These are phyloP conservation scores for Colletotrichum lini DNA, from an alignment of 2,329 filamentous ascomycete genomes.

Conservation along the genomic window DNA sequence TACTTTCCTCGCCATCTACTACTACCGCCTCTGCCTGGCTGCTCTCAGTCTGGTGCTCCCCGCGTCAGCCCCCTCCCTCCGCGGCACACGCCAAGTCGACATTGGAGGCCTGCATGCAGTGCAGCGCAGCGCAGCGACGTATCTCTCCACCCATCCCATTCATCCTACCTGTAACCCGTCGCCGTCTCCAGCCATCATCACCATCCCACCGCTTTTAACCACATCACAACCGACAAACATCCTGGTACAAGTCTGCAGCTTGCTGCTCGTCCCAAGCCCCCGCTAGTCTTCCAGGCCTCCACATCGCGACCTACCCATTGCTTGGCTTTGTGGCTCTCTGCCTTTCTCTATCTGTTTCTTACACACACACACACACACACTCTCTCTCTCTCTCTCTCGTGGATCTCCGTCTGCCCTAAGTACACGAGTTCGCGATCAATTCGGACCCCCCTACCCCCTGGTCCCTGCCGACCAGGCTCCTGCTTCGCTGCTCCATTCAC, in stretches of 20 bases:
- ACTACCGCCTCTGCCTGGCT: background rate
- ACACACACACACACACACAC: no score
- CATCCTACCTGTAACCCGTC: conserved; percentile 27
- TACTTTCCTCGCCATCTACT: background rate
- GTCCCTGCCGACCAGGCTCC: conserved; percentile 33
- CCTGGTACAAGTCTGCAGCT: conserved; percentile 31
- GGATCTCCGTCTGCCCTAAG: conserved; percentile 21
- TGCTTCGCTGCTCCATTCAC: conserved; percentile 32
- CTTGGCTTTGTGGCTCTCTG: conserved; percentile 25
- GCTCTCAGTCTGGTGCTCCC: conserved; percentile 26
- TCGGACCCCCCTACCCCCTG: conserved; percentile 36
- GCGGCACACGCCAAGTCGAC: conserved; percentile 19
- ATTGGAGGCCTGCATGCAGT: conserved; percentile 34
- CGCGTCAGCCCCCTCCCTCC: conserved; percentile 21
- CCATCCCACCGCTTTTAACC: conserved; percentile 25
- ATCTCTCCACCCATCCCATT: conserved; percentile 3
- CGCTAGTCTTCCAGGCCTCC: conserved; percentile 17
- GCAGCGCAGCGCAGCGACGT: conserved; percentile 22
- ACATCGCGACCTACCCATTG: conserved; percentile 30
- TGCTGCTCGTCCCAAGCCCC: conserved; percentile 31
- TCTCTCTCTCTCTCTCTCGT: background rate
- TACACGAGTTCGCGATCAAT: conserved; percentile 4
- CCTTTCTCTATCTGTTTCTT: background rate
- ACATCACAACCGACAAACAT: conserved; percentile 36
- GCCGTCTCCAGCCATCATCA: conserved; percentile 31